Conservation (phyloP, 106 monocot species). For the Dendrobium officinale region DNA sequence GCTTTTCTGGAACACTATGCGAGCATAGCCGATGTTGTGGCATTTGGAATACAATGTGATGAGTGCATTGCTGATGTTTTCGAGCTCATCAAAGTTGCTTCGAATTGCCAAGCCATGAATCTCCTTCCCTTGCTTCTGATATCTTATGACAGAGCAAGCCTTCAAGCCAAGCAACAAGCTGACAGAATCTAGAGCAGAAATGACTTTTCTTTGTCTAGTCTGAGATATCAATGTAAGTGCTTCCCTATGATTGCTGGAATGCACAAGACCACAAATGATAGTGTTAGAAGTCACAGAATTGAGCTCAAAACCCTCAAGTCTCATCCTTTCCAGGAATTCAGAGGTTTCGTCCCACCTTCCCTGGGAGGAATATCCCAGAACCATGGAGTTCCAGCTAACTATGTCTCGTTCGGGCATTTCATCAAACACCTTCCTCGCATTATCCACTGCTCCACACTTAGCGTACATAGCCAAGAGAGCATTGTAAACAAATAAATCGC, state of each 20-base stretch:
- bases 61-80: conserved; percentile 36
- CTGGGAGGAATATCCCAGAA: conserved; percentile 34
- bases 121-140: conserved; percentile 37
- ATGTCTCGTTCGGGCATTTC: conserved; percentile 49
- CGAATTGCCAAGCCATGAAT: conserved; percentile 38
- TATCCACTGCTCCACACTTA: conserved; percentile 34
- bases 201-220: conserved; percentile 11
- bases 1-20: conserved; percentile 19
- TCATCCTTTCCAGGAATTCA: conserved; percentile 22
- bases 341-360: conserved; percentile 45
- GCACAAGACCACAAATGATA: conserved; percentile 21
- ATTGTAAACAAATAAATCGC: conserved; percentile 44
- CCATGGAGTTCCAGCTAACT: conserved; percentile 51
- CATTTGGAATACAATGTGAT: conserved; percentile 61
- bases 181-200: conserved; percentile 21
- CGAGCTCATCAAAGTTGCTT: conserved; percentile 7
- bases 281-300: conserved; percentile 44
- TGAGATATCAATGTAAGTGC: conserved; percentile 41
- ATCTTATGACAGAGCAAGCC: conserved; percentile 27
- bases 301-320: conserved; percentile 9
- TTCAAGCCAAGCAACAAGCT: conserved; percentile 34
- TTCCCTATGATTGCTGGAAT: conserved; percentile 19
- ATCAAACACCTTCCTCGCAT: conserved; percentile 63
- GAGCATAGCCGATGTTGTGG: conserved; percentile 12
- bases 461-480: conserved; percentile 57